Base-by-base conservation (phyloP, 768 basidiomycete species). In the Galerina marginata region DNA sequence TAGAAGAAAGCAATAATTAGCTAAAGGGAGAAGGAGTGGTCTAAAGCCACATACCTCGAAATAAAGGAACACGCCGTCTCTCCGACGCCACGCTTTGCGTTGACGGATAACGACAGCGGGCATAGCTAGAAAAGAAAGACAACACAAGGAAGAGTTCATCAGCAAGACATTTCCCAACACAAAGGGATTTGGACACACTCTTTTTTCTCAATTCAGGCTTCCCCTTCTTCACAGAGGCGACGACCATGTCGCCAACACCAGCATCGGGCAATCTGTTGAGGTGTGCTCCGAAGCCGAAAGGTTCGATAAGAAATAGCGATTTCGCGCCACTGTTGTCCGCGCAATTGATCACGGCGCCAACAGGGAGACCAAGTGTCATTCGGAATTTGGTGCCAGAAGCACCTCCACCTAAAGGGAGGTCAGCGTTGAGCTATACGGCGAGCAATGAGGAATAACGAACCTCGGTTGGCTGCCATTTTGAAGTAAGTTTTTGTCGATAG, bases 1-100 rank as follows among this genome's bases (percentile, higher is more conserved):
- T 33, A 36, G 36, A 23, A 9, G 16, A 29, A 15, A 33, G 39
- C 55, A 9, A n/a, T 42, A 14, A 29, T 38, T 16, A 39, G 45
- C 9, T 38, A 6, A 38, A 16, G 44, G 20, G 20, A 2, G 29
- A 50, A 48, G 12, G 15, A n/a, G 25, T 20, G 36, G 33, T 10
- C 10, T 46, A 36, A 36, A 15, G 50, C 12, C 6, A 73, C 83
- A 46, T 57, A 89, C 90, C 86, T 96, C 95, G 65, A 96, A 97
- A 86, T 98, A 97, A 74, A 99, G 91, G 89, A 97, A 97, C 63
- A 98, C 93, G 76, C 97, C 97, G 73, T 99, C 97, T 80, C 88
- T 87, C 81, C 97, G 86, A 71, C 97, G 90, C 97, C 97, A 99
- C 53, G 96, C 85, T 80, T 99, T 99, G 73, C 97, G 92, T 79